phyloP scores from a whole-genome alignment of 1,284 basidiomycete species.

The Ganoderma boninense region DNA sequence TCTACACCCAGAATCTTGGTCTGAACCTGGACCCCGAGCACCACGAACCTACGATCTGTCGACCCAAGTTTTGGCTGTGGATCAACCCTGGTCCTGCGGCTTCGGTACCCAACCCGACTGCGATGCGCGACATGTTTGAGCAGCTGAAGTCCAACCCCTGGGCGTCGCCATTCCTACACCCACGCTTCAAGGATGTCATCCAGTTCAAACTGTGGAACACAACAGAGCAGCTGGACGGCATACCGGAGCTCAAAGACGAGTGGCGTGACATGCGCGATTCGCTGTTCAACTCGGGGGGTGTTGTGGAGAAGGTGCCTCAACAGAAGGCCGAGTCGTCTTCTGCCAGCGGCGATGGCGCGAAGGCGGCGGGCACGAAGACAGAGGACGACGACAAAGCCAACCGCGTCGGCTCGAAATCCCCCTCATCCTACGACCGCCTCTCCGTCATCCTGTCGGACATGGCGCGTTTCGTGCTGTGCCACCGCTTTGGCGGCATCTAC shows the following conservation, averaged over 20 bases:
- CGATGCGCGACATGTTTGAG: constrained; percentile 67
- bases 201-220: constrained; percentile 81
- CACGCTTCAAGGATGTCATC: constrained; percentile 70
- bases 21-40: constrained; percentile 56
- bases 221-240: constrained; percentile 74
- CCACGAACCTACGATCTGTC: constrained; percentile 56
- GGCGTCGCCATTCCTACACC: constrained; percentile 74
- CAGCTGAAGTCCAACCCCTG: constrained; percentile 68
- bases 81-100: constrained; percentile 74
- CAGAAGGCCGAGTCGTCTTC: constrained; percentile 34
- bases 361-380: constrained; percentile 2
- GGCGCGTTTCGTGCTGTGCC: constrained; percentile 74
- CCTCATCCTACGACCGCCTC: constrained; percentile 63
- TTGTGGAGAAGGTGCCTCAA: constrained; percentile 55
- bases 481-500: constrained; percentile 76
- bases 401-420: constrained; percentile 37
- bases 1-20: constrained; percentile 79
- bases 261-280: constrained; percentile 59
- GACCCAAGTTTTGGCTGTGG: constrained; percentile 80
- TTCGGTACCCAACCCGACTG: constrained; percentile 63
- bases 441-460: constrained; percentile 76
- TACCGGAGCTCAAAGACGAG: constrained; percentile 67
- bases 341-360: constrained; percentile 22
- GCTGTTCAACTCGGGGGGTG: constrained; percentile 74
- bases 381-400: constrained; percentile 35